Conservation (phyloP, 139 green algal genomes). For the Chlamydomonas incerta region DNA sequence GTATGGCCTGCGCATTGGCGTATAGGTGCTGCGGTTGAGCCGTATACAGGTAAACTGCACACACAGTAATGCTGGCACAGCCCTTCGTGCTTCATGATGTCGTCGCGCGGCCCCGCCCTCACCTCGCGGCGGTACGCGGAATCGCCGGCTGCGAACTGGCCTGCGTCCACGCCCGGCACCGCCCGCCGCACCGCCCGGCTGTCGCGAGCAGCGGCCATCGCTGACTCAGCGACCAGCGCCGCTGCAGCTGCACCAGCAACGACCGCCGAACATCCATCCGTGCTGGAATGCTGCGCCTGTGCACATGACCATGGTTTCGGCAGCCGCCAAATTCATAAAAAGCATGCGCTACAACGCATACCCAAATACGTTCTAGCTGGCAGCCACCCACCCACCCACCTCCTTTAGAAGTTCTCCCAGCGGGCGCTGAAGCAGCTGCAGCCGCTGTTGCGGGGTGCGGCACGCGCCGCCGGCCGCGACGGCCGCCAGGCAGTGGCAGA, state of each 20-base stretch:
- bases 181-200: slow-evolving; percentile 15
- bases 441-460: background rate
- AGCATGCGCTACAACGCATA: too few species aligned
- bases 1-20: slow-evolving; percentile 8
- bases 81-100: too few species aligned
- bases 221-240: background rate
- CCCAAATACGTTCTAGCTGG: too few species aligned
- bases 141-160: background rate
- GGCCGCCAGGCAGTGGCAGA: slow-evolving; percentile 1
- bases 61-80: too few species aligned
- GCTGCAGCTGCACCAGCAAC: background rate
- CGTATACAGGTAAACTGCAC: too few species aligned
- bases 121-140: slow-evolving; percentile 15
- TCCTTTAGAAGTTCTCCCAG: background rate
- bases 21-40: too few species aligned
- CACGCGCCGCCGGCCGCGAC: background rate
- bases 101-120: too few species aligned
- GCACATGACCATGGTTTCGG: too few species aligned
- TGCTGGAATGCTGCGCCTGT: background rate
- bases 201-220: slow-evolving; percentile 16
- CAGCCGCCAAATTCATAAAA: too few species aligned
- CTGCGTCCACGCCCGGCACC: slow-evolving; percentile 25
- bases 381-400: background rate
- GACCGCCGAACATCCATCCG: too few species aligned
- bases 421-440: slow-evolving; percentile 17